Conservation (phyloP, 495 filamentous ascomycete genomes). For the Penicillium turbatum region DNA sequence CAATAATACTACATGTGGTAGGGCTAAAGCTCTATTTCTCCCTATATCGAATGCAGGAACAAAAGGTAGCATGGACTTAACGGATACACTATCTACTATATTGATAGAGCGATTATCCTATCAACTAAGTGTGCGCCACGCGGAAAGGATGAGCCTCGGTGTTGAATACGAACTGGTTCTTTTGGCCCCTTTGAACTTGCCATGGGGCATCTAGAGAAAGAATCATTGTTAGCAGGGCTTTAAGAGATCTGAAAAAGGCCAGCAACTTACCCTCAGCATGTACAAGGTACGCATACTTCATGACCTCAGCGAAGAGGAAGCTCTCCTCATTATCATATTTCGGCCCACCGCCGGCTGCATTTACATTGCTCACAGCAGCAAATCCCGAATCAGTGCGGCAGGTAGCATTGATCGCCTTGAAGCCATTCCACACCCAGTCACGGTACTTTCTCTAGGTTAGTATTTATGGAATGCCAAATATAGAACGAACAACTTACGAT, state of each 20-base stretch:
- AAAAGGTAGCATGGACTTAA: not conserved
- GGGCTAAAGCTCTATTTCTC: not conserved
- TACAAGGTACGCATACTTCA: conserved; percentile 81
- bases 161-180: conserved; percentile 72
- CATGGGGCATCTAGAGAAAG: conserved; percentile 53
- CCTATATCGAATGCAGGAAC: not conserved
- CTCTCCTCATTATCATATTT: conserved; percentile 75
- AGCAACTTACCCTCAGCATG: conserved; percentile 39
- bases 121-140: conserved; percentile 34
- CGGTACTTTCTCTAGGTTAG: conserved; percentile 53
- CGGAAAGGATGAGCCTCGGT: conserved; percentile 79
- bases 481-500: conserved; percentile 26
- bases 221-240: conserved; percentile 9
- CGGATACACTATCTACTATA: not conserved
- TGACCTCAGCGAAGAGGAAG: conserved; percentile 85
- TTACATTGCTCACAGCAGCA: conserved; percentile 63
- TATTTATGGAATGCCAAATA: not conserved
- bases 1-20: not conserved
- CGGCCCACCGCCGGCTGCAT: conserved; percentile 54
- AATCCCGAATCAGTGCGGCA: conserved; percentile 64
- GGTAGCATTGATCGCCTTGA: conserved; percentile 62
- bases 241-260: not conserved
- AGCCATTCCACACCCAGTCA: conserved; percentile 84
- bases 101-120: not conserved
- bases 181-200: conserved; percentile 56